Evolutionary conservation across 2,329 filamentous ascomycete species (phyloP).

Genomic region (Apiospora kogelbergensis): DNA sequence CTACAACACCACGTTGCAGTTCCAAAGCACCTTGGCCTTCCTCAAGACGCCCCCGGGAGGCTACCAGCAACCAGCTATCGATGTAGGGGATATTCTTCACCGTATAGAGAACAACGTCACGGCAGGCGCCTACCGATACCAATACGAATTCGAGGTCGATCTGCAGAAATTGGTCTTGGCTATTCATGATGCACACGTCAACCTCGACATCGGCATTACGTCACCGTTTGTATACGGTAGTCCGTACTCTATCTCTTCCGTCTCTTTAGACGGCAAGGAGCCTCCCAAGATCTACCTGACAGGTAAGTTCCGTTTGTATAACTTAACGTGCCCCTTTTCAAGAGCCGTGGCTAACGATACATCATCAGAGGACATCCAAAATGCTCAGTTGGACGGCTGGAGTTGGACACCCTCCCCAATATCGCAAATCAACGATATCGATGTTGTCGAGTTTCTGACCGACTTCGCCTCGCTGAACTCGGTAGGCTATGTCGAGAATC

Average conservation of each 20-base stretch:
- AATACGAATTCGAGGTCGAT: conserved; percentile 38
- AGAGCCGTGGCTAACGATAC: neutral
- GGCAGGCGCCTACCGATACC: conserved; percentile 30
- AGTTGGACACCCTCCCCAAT: conserved; percentile 23
- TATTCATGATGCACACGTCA: conserved; percentile 36
- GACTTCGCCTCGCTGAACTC: conserved; percentile 34
- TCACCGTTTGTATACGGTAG: conserved; percentile 32
- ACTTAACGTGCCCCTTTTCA: too few relatives aligned
- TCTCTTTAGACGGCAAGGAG: conserved; percentile 32
- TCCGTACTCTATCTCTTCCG: conserved; percentile 27
- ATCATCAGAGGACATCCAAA: conserved; percentile 19
- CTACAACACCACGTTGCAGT: conserved; percentile 43
- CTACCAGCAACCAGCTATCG: conserved; percentile 39
- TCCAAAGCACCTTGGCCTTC: conserved; percentile 42
- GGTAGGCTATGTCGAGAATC: conserved; percentile 35
- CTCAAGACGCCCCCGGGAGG: conserved; percentile 38
- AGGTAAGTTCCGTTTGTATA: conserved; percentile 13
- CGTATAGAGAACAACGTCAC: conserved; percentile 32
- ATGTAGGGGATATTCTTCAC: conserved; percentile 31
- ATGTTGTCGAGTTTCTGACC: conserved; percentile 26
- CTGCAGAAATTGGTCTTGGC: conserved; percentile 28
- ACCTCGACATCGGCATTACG: conserved; percentile 29
- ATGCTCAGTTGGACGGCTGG: conserved; percentile 12
- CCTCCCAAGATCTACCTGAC: conserved; percentile 34
- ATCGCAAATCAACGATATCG: conserved; percentile 31